These are phyloP conservation scores for Oryza glumipatula DNA, from an alignment of 176 grass and related monocot species.

Conservation along the genomic window DNA sequence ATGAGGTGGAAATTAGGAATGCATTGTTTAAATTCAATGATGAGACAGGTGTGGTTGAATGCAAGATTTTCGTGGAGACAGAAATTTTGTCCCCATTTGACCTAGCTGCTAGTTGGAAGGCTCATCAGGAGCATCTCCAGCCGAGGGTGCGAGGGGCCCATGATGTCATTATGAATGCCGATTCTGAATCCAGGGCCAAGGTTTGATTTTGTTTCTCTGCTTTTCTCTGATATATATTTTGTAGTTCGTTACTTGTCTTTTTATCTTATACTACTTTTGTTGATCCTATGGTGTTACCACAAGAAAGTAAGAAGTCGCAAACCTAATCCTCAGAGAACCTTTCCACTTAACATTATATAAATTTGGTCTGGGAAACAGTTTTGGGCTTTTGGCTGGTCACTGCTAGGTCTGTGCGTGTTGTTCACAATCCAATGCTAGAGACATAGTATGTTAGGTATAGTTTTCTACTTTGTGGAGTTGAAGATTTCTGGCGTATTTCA, in stretches of 20 bases:
- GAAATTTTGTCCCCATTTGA: conserved; percentile 87
- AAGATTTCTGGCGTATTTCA: not conserved
- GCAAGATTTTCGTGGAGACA: conserved; percentile 61
- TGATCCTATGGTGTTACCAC: not conserved
- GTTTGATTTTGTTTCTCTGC: conserved; percentile 45
- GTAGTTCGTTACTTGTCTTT: conserved; percentile 14
- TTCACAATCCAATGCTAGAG: not conserved
- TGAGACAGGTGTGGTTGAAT: conserved; percentile 62
- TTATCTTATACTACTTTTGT: conserved; percentile 16
- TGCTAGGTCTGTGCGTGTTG: not conserved
- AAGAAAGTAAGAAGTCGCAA: not conserved
- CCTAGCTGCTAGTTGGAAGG: conserved; percentile 88
- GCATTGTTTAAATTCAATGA: conserved; percentile 67
- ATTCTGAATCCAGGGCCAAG: conserved; percentile 54
- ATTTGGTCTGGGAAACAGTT: not conserved
- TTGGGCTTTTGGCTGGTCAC: not conserved
- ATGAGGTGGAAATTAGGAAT: conserved; percentile 54
- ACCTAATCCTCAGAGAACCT: not conserved
- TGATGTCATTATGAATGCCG: conserved; percentile 65
- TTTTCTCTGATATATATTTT: conserved; percentile 33
- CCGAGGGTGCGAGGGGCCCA: conserved; percentile 68
- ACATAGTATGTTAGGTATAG: conserved; percentile 13
- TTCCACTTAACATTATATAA: not conserved
- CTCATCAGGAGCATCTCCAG: conserved; percentile 77
- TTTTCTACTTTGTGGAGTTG: conserved; percentile 4